Conservation (phyloP, 768 basidiomycete genomes). For the Mrakia frigida region DNA sequence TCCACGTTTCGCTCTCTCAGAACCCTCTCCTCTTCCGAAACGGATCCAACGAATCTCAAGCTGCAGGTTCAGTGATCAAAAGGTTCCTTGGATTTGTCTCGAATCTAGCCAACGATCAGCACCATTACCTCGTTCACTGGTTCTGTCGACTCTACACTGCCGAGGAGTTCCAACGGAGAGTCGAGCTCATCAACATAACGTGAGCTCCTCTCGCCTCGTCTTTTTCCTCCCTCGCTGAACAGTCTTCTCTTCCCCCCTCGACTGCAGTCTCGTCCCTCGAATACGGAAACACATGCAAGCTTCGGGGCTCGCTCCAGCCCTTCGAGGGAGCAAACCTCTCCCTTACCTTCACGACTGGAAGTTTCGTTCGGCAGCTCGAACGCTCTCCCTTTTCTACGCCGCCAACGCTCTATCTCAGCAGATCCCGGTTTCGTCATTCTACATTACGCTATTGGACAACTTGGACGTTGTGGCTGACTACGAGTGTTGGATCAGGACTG, state of each 20-base stretch:
- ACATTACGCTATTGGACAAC: constrained; percentile 25
- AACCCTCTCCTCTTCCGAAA: constrained; percentile 24
- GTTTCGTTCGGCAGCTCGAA: constrained; percentile 27
- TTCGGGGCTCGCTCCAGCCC: neutral
- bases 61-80: constrained; percentile 25
- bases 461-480: constrained; percentile 29
- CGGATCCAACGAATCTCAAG: neutral
- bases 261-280: constrained; percentile 17
- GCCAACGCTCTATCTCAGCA: constrained; percentile 14
- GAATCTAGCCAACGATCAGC: constrained; percentile 29
- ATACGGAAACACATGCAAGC: constrained; percentile 28
- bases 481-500: constrained; percentile 24
- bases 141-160: constrained; percentile 19
- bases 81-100: constrained; percentile 31
- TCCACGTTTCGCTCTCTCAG: neutral
- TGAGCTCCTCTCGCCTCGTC: neutral
- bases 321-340: constrained; percentile 11
- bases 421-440: constrained; percentile 23
- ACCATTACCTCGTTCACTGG: constrained; percentile 30
- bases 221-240: neutral
- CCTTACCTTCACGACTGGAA: constrained; percentile 31
- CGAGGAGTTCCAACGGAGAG: constrained; percentile 6
- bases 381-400: constrained; percentile 31
- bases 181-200: constrained; percentile 30
- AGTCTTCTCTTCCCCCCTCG: neutral